Conservation (phyloP, 148 eudicot genomes). For the Vaccinium corymbosum region DNA sequence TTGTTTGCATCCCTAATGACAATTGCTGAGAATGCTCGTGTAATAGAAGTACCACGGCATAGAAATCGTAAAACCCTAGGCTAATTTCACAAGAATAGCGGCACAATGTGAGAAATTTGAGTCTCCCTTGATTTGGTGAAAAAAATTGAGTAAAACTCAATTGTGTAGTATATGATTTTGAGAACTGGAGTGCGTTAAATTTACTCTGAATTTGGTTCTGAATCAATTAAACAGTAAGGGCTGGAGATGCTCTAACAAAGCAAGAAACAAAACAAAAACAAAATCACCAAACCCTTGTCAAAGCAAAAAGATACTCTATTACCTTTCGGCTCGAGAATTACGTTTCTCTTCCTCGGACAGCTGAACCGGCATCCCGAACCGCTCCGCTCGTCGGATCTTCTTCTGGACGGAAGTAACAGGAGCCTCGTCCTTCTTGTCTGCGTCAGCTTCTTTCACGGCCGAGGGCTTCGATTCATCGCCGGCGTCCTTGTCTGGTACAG, state of each 20-base stretch:
- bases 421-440: conserved; percentile 16
- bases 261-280: neutral
- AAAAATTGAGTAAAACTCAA: too few species aligned
- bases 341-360: conserved; percentile 75
- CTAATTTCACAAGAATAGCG: neutral
- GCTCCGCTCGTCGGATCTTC: conserved; percentile 76
- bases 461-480: conserved; percentile 25
- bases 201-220: too few species aligned
- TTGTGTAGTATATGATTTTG: too few species aligned
- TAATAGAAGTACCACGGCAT: neutral
- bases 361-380: conserved; percentile 77
- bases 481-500: conserved; percentile 5
- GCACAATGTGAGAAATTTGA: neutral
- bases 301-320: neutral
- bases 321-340: conserved; percentile 79
- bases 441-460: conserved; percentile 17
- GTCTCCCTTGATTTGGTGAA: too few species aligned
- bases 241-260: neutral
- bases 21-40: neutral
- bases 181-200: too few species aligned
- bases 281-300: neutral
- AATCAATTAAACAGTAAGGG: too few species aligned
- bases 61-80: neutral
- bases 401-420: conserved; percentile 37
- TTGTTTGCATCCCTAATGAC: neutral